Conservation (phyloP, 768 basidiomycete genomes). For the Trametes gibbosa region DNA sequence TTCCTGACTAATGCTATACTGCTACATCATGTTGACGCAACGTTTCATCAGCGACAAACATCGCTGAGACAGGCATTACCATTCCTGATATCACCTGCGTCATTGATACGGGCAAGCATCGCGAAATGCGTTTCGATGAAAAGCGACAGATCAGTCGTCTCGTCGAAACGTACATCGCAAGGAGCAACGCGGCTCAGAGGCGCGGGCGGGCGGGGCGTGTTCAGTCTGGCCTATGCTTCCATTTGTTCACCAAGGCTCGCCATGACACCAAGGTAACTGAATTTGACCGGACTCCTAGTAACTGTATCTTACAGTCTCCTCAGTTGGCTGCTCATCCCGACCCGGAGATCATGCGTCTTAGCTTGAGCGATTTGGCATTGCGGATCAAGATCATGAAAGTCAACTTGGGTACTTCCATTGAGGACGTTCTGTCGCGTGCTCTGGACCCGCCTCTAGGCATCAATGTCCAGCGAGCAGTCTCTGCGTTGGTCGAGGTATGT, state of each 20-base stretch:
- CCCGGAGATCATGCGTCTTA: constrained; percentile 94
- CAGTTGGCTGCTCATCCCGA: constrained; percentile 88
- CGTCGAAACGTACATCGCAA: constrained; percentile 87
- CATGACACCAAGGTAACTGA: constrained; percentile 73
- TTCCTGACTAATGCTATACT: constrained; percentile 12
- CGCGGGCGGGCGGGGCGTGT: constrained; percentile 93
- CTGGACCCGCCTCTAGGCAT: constrained; percentile 83
- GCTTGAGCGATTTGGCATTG: constrained; percentile 86
- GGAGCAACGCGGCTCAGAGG: constrained; percentile 86
- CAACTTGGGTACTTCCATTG: constrained; percentile 79
- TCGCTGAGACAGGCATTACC: constrained; percentile 96
- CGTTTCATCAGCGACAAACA: constrained; percentile 67
- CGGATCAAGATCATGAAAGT: constrained; percentile 94
- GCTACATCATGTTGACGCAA: not conserved
- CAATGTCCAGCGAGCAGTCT: constrained; percentile 89
- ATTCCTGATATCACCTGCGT: constrained; percentile 98
- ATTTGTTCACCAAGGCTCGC: constrained; percentile 86
- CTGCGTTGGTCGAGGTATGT: constrained; percentile 82
- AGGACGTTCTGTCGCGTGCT: constrained; percentile 83
- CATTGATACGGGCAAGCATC: constrained; percentile 90
- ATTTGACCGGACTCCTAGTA: not conserved
- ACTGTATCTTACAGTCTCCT: not conserved
- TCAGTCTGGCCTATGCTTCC: constrained; percentile 86
- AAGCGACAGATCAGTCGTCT: constrained; percentile 93
- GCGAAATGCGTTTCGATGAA: constrained; percentile 97